Evolutionary conservation across 2,329 filamentous ascomycete genomes (phyloP), one percentile per base, ranked within the genome.

Genomic region (Calycina marina): DNA sequence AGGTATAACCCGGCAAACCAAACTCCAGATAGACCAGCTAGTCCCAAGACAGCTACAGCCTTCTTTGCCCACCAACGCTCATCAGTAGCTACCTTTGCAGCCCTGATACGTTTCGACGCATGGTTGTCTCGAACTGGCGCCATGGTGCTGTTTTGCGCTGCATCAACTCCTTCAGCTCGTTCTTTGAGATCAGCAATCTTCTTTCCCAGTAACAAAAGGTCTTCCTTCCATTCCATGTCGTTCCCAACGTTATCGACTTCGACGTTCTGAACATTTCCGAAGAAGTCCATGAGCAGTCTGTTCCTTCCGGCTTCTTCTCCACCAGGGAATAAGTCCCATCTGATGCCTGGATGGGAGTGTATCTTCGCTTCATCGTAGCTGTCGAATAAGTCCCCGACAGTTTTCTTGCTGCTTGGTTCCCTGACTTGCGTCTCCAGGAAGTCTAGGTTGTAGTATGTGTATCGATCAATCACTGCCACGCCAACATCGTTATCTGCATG

Each of bases 401-500:
- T 93, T 58, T 86, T 77, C 54, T 93, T 90, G 44, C 77, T 85
- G 50, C 74, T 79, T 25, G 86, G 74, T 42, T 88, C 86, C 38
- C 77, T 77, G 37, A 96, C 82, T 49, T 93, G 77, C 3, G 74
- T 81, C 56, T 98, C 90, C 18, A 98, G 70, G 54, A 94, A 98
- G 49, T 98, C 90, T 32, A 98, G 72, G 50, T 93, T 93, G 61
- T 94, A 96, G 59, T 96, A 98, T 5, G 90, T 98, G 65, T 92
- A 98, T 39, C 90, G 78, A 56, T 98, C 90, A 53, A 98, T 98
- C 42, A 98, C 90, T 18, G 90, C 90, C 14, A 98, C 90, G 20
- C 90, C 90, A 18, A 98, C 86, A 51, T 98, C 90, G 56, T 88
- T 93, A 58, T 98, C 90, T 35, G 90, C 90, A 55, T 98, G 90